These are phyloP conservation scores for Solanum megistacrolobum DNA, from an alignment of 257 asterid genomes.

Conservation along the genomic window DNA sequence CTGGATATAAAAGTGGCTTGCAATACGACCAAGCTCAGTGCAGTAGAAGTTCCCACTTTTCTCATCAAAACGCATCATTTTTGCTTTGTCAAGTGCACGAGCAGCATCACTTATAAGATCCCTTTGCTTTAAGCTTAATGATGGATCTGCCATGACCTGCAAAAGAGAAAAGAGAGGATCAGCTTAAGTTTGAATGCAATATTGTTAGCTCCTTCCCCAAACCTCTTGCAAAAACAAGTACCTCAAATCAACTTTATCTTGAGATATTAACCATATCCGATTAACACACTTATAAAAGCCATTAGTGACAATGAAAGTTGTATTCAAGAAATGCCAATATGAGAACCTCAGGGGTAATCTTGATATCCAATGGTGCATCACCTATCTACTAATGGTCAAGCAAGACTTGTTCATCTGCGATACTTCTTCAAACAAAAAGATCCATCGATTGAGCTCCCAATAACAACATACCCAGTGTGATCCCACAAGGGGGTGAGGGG, in stretches of 20 bases:
- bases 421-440: neutral
- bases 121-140: constrained; percentile 84
- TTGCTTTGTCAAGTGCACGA: constrained; percentile 94
- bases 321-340: neutral
- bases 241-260: neutral
- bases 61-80: constrained; percentile 99
- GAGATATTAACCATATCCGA: neutral
- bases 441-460: neutral
- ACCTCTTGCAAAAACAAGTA: neutral
- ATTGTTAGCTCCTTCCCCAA: neutral
- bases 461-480: neutral
- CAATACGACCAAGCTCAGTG: constrained; percentile 99
- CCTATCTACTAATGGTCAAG: neutral
- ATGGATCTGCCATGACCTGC: constrained; percentile 92
- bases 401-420: neutral
- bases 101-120: constrained; percentile 90
- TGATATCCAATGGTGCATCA: neutral
- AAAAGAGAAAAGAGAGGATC: constrained; percentile 5
- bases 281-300: neutral
- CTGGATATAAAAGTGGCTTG: constrained; percentile 96
- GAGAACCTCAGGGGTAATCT: neutral
- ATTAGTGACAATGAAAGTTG: neutral
- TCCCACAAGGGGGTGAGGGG: neutral
- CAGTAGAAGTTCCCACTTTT: constrained; percentile 97
- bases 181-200: neutral